These are phyloP conservation scores for Bromus sterilis DNA, from an alignment of 176 grass and related monocot genomes.

Conservation along the genomic window DNA sequence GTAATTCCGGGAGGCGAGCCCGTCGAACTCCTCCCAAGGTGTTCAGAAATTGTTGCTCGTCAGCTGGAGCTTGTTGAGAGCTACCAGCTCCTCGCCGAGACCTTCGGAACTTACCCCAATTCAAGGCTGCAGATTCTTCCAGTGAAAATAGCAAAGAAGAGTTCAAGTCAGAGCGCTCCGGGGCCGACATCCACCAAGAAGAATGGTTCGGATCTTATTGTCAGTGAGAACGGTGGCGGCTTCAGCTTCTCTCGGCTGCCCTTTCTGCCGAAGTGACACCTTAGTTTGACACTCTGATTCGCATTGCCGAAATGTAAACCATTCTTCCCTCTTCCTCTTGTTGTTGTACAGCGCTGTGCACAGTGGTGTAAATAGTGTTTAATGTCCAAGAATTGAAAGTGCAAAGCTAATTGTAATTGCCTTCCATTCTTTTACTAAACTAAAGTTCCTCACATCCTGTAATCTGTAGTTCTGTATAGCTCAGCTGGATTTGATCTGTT, in stretches of 20 bases:
- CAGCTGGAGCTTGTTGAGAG: conserved; percentile 95
- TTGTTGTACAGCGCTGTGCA: conserved; percentile 36
- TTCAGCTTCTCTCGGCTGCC: conserved; percentile 76
- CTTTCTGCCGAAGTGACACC: conserved; percentile 63
- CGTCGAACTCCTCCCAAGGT: conserved; percentile 90
- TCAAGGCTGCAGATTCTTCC: conserved; percentile 95
- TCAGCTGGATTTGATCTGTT: not conserved
- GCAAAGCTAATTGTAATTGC: conserved; percentile 53
- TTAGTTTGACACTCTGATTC: conserved; percentile 26
- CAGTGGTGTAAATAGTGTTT: conserved; percentile 40
- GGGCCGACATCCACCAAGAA: conserved; percentile 31
- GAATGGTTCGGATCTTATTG: conserved; percentile 35
- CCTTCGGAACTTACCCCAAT: conserved; percentile 75
- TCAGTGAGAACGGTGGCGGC: conserved; percentile 39
- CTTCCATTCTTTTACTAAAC: conserved; percentile 63
- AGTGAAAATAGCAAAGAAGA: conserved; percentile 71
- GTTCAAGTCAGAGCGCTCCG: conserved; percentile 1
- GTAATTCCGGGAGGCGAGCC: conserved; percentile 89
- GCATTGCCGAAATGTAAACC: conserved; percentile 30
- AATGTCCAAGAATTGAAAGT: conserved; percentile 40
- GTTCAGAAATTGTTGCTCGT: conserved; percentile 90
- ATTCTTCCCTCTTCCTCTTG: not conserved
- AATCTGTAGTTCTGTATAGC: not conserved
- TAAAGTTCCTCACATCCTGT: not conserved
- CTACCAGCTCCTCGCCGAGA: conserved; percentile 92